Base-by-base conservation (phyloP, 805 yeast species). In the Metschnikowia reukaufii region DNA sequence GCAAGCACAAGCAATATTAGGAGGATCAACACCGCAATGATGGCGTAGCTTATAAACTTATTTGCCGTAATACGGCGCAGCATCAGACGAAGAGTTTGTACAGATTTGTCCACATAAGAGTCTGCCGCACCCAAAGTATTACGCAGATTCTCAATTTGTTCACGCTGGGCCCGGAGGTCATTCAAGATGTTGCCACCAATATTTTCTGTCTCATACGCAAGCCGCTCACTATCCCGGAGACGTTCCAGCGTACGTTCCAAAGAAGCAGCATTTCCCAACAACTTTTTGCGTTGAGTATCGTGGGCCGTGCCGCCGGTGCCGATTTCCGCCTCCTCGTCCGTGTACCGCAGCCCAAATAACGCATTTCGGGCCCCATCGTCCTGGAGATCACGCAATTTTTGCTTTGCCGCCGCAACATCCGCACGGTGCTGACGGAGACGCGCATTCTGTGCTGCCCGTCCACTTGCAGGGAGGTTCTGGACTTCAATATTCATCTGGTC, bases 21-120 rank as follows among this genome's bases (percentile, higher is more conserved):
- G 44, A 92, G 60, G 6, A 92, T 82, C 60, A 92, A 76, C 16
- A 92, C 91, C 6, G 87, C 96, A 45, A 92, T 92, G 47, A 92
- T 92, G 9, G 95, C 95, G 59, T 89, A 88, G 47, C 96, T 88
- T 52, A 92, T 86, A 56, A 91, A 76, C 65, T 89, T 86, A 67
- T 92, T 92, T 5, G 97, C 92, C 9, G 95, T 89, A 75, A 91
- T 76, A 59, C 98, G 74, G 66, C 98, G 78, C 20, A 96, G 86
- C 99, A 94, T 94, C 16, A 88, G 78, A 58, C 89, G 83, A 59
- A 94, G 73, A 0, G 98, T 94, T 47, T 86, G 80, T 46, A 94
- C 78, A 46, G 94, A 84, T 62, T 86, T 84, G 67, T 94, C 98
- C 44, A 94, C 96, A 60, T 91, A 89, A 0, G 86, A 82, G 63